A percentile compares a stretch with the other conserved stretches of the same genome.
Conservation (phyloP, 805 yeast genomes). For the Yamadazyma endophytica region DNA sequence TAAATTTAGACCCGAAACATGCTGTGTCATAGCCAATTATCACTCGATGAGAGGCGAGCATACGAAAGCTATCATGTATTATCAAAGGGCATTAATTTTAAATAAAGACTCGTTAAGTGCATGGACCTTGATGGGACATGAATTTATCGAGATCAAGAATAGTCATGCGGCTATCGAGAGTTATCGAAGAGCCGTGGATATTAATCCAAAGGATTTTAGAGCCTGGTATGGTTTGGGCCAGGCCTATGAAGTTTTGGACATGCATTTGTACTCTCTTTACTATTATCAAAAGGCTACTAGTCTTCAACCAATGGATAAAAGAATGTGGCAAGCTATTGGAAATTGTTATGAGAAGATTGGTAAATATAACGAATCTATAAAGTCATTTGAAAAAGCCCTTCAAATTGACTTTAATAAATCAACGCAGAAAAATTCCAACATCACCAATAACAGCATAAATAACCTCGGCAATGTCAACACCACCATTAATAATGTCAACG, state of each 20-base stretch:
- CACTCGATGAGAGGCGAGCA: conserved; percentile 90
- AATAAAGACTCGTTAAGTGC: conserved; percentile 81
- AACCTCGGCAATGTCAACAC: too few relatives aligned
- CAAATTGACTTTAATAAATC: conserved; percentile 36
- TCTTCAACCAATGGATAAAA: conserved; percentile 78
- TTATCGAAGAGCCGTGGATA: conserved; percentile 88
- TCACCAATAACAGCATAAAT: conserved; percentile 2
- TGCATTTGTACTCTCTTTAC: conserved; percentile 88
- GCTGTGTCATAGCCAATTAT: conserved; percentile 91
- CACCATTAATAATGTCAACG: conserved; percentile 1
- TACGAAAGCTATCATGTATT: conserved; percentile 90
- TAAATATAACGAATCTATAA: conserved; percentile 68
- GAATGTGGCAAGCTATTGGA: conserved; percentile 97
- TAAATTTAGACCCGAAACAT: conserved; percentile 87
- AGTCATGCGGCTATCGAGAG: conserved; percentile 97
- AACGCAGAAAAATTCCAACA: conserved; percentile 7
- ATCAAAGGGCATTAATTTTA: conserved; percentile 80
- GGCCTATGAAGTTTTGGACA: conserved; percentile 93
- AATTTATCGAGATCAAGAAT: conserved; percentile 91
- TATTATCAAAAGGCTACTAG: conserved; percentile 90
- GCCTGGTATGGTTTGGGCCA: conserved; percentile 99
- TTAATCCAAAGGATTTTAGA: conserved; percentile 81
- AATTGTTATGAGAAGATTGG: conserved; percentile 80
- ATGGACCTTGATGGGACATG: conserved; percentile 99
- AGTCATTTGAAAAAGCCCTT: conserved; percentile 77